A percentile compares a stretch with the other conserved stretches of the same genome.
Evolutionary conservation across 306 rosid genomes (phyloP).

Genomic region (Herpetospermum pedunculosum): DNA sequence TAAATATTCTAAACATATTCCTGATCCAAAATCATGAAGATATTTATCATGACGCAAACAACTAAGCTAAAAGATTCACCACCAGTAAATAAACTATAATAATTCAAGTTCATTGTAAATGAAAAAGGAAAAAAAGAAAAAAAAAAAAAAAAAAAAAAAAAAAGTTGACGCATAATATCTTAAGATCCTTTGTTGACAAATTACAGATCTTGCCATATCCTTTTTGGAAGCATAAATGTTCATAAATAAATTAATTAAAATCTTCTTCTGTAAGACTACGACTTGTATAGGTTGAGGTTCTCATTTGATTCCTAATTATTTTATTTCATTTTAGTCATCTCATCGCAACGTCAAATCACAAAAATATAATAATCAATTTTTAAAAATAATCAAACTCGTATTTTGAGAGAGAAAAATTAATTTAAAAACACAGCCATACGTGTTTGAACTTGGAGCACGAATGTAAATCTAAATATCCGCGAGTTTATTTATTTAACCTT

Average conservation of each 20-base stretch:
- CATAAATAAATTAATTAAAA: neutral
- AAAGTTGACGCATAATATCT: neutral
- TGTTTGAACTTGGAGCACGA: too few relatives aligned
- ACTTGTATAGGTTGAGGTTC: neutral
- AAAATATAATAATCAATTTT: neutral
- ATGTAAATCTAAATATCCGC: too few relatives aligned
- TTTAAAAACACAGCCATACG: too few relatives aligned
- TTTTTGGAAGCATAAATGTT: constrained; percentile 1
- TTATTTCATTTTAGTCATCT: neutral
- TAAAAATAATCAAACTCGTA: neutral
- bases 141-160: neutral
- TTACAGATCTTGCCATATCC: neutral
- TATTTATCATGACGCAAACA: neutral
- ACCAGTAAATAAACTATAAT: neutral
- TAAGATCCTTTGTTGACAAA: neutral
- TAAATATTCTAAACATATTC: neutral
- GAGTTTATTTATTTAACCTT: too few relatives aligned
- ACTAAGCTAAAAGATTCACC: neutral
- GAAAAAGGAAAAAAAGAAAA: neutral
- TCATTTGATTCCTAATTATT: neutral
- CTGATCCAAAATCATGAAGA: neutral
- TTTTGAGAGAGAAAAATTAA: neutral
- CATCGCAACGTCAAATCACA: neutral
- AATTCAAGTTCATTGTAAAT: neutral
- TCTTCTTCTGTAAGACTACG: neutral